These are phyloP conservation scores for Alternaria dauci DNA, from an alignment of 2,329 filamentous ascomycete genomes.

Conservation along the genomic window DNA sequence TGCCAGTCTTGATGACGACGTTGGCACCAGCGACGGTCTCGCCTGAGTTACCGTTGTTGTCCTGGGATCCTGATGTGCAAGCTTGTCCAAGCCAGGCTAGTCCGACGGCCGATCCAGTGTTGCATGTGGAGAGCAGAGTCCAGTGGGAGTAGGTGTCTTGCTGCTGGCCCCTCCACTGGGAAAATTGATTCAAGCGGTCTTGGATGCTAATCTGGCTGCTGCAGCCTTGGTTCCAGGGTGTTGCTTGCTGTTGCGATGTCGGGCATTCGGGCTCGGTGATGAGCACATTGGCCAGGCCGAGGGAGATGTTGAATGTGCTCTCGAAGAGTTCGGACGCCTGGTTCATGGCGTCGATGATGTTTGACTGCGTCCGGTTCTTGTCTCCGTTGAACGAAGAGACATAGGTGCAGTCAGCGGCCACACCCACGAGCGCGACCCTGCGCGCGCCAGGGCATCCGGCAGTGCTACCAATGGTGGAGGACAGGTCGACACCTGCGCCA, in stretches of 20 bases:
- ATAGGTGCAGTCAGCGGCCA: slow-evolving; percentile 94
- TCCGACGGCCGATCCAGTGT: slow-evolving; percentile 84
- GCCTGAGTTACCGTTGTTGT: slow-evolving; percentile 56
- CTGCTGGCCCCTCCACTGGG: slow-evolving; percentile 81
- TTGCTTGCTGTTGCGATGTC: slow-evolving; percentile 68
- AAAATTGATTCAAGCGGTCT: slow-evolving; percentile 85
- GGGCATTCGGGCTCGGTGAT: slow-evolving; percentile 81
- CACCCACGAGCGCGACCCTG: slow-evolving; percentile 88
- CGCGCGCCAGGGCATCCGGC: slow-evolving; percentile 88
- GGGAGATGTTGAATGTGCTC: slow-evolving; percentile 89
- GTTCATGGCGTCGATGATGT: slow-evolving; percentile 86
- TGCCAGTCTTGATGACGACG: slow-evolving; percentile 82
- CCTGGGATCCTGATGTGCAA: slow-evolving; percentile 69
- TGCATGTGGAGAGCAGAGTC: slow-evolving; percentile 85
- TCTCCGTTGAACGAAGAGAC: slow-evolving; percentile 77
- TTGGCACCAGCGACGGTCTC: slow-evolving; percentile 87
- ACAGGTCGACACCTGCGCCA: slow-evolving; percentile 80
- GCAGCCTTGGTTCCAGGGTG: slow-evolving; percentile 87
- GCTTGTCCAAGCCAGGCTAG: slow-evolving; percentile 92
- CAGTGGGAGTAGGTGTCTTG: slow-evolving; percentile 89
- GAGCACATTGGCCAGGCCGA: slow-evolving; percentile 86
- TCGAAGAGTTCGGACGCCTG: slow-evolving; percentile 88
- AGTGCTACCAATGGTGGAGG: slow-evolving; percentile 79
- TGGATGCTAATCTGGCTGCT: slow-evolving; percentile 69
- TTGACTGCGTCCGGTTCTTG: slow-evolving; percentile 70